Evolutionary conservation across 306 rosid species (phyloP).

Genomic region (Cotoneaster glaucophyllus): DNA sequence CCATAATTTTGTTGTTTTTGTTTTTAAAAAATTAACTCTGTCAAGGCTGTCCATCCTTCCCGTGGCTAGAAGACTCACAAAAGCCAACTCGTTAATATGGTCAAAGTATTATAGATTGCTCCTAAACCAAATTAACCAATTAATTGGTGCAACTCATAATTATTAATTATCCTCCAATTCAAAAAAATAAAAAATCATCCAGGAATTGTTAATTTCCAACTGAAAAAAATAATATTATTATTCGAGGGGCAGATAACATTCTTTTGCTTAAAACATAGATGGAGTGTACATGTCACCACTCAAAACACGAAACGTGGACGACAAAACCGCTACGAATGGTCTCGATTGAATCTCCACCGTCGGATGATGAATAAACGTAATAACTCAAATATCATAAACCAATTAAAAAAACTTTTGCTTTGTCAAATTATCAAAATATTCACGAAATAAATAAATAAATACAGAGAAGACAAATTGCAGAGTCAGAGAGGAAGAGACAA

Average conservation of each 20-base stretch:
- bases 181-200: too few species aligned
- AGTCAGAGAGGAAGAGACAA: neutral
- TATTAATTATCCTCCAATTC: neutral
- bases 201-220: neutral
- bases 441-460: neutral
- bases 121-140: neutral
- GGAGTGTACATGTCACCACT: neutral
- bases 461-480: neutral
- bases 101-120: neutral
- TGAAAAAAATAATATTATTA: neutral
- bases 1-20: too few species aligned
- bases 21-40: too few species aligned
- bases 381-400: neutral
- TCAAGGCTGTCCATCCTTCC: accelerated
- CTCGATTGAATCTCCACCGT: neutral
- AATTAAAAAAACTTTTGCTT: neutral
- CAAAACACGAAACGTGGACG: neutral
- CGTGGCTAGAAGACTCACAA: too few species aligned
- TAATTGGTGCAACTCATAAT: neutral
- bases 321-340: neutral
- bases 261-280: neutral
- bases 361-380: neutral
- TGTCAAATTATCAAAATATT: neutral
- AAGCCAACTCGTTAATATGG: neutral
- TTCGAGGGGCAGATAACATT: neutral